Conservation (phyloP, 805 yeast species). For the Saturnispora gosingensis region DNA sequence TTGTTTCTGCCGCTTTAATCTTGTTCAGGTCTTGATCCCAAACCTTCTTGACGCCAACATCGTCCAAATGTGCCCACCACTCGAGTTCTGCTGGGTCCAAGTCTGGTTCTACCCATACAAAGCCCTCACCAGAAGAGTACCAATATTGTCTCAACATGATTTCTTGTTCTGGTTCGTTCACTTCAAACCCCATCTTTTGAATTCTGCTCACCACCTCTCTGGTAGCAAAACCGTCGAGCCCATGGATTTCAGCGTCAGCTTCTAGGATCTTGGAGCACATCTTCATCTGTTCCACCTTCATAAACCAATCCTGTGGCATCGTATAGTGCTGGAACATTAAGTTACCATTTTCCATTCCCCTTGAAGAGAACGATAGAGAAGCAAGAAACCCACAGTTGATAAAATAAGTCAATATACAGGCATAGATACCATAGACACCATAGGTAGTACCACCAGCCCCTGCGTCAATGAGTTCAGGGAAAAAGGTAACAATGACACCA, state of each 20-base stretch:
- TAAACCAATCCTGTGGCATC: conserved; percentile 52
- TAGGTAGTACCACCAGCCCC: conserved; percentile 26
- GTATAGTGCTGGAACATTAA: conserved; percentile 60
- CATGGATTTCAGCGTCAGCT: conserved; percentile 48
- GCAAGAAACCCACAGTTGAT: conserved; percentile 40
- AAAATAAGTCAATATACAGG: conserved; percentile 41
- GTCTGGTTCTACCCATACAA: conserved; percentile 86
- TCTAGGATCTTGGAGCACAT: conserved; percentile 59
- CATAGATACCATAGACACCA: conserved; percentile 34
- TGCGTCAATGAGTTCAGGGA: conserved; percentile 22
- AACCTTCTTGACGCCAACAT: conserved; percentile 23
- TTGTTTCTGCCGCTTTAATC: conserved; percentile 14
- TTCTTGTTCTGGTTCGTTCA: conserved; percentile 55
- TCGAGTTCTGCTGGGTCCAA: conserved; percentile 72
- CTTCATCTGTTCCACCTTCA: conserved; percentile 57
- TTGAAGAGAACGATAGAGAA: conserved; percentile 33
- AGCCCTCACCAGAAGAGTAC: conserved; percentile 80
- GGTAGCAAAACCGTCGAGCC: conserved; percentile 34
- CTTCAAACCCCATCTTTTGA: conserved; percentile 30
- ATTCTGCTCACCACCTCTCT: conserved; percentile 23
- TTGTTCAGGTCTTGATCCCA: conserved; percentile 23
- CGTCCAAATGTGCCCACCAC: conserved; percentile 27
- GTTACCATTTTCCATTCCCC: conserved; percentile 41
- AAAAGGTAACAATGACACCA: conserved; percentile 33
- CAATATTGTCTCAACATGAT: conserved; percentile 70